Conservation (phyloP, 1,284 basidiomycete genomes). For the Cryptococcus floricola region DNA sequence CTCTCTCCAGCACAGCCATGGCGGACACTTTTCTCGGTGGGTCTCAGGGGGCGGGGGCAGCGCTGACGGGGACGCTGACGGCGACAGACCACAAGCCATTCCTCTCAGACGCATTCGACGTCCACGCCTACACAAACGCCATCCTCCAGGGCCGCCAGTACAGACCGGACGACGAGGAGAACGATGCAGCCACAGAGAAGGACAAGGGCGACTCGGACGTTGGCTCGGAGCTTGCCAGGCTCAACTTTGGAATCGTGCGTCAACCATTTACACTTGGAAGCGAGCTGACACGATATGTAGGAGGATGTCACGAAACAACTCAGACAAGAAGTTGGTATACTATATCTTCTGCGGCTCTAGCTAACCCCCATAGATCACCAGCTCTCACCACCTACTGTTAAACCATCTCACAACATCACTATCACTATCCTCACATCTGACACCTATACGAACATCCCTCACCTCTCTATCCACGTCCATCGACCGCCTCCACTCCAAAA, state of each 20-base stretch:
- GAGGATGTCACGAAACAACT: constrained; percentile 86
- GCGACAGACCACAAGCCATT: constrained; percentile 45
- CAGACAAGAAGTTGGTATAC: constrained; percentile 65
- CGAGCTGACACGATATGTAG: constrained; percentile 19
- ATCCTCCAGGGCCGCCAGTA: constrained; percentile 75
- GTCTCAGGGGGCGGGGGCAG: neutral
- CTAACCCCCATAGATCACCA: constrained; percentile 40
- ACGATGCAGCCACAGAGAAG: constrained; percentile 9
- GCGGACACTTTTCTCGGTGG: neutral
- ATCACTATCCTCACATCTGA: constrained; percentile 54
- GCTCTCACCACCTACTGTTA: constrained; percentile 48
- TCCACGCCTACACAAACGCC: constrained; percentile 82
- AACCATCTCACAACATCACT: constrained; percentile 59
- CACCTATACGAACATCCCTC: constrained; percentile 43
- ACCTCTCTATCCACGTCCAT: constrained; percentile 34
- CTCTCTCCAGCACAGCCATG: neutral
- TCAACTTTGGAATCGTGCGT: constrained; percentile 65
- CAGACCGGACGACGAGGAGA: constrained; percentile 52
- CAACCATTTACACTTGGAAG: neutral
- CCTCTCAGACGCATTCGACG: constrained; percentile 63
- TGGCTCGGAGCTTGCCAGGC: constrained; percentile 74
- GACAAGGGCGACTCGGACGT: constrained; percentile 66
- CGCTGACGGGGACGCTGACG: neutral
- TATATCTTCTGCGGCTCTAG: neutral
- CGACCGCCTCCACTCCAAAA: constrained; percentile 71